Evolutionary conservation across 495 filamentous ascomycete species (phyloP), one percentile per base, ranked within the genome.

Genomic region (Aspergillus diversus): DNA sequence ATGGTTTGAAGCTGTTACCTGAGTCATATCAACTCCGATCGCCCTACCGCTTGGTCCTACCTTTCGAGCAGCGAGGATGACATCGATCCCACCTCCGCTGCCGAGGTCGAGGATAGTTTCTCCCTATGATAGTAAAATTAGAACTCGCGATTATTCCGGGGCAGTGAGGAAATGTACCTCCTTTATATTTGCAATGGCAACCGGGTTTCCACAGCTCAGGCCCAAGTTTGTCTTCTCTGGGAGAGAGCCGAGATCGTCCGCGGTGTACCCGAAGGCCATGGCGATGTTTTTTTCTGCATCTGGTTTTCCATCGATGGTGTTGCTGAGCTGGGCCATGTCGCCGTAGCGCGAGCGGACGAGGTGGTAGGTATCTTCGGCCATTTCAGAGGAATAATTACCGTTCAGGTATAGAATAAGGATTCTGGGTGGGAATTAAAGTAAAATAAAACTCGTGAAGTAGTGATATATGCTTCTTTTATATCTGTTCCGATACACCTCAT

Each of bases 11-110:
- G 16, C n/a, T 55, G 50, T 65, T 56, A 83, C 84, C 60, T 85
- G 72, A 60, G 80, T 88, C 83, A 89, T 88, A 70, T 90, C 87
- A 17, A 89, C 71, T 2, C 86, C 87, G 50, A 87, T 84, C 4
- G 77, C 83, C 6, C 68, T 68, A 1, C 87, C 86, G 1, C 57
- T 73, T 0, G 65, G 47, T 0, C 86, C 86, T 13, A 89, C 79
- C 58, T 80, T 84, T 21, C 71, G 67, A 5, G 82, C 75, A 31
- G 85, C 86, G 5, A 83, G 80, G 71, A 89, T 86, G 55, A 84
- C 74, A 66, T 90, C 86, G 59, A 89, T 85, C 4, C 86, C 86
- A 4, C 77, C 84, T 8, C 87, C 85, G 66, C 75, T 77, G 42
- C 87, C 86, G 5, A 89, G 73, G 63, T 89, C 86, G 50, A 88